Evolutionary conservation across 306 rosid genomes (phyloP).

Genomic region (Quercus dentata): DNA sequence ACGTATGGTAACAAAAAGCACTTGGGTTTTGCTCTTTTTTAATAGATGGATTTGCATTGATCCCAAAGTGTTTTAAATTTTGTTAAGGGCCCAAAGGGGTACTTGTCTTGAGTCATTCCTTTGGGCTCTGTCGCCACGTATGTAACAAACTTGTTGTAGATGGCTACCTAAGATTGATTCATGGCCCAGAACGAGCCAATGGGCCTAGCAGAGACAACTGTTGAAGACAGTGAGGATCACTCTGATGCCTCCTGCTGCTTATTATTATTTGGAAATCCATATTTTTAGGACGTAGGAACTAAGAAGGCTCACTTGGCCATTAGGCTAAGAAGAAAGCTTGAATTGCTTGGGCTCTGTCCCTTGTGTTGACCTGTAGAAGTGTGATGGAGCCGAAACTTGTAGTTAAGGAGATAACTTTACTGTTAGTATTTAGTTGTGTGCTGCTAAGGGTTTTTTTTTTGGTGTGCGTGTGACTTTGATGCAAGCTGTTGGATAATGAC

Average conservation of each 20-base stretch:
- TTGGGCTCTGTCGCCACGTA: background rate
- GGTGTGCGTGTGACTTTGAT: no score
- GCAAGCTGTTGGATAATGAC: no score
- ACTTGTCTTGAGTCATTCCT: background rate
- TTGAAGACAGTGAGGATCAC: background rate
- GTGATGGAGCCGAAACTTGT: no score
- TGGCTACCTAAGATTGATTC: background rate
- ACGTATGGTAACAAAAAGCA: background rate
- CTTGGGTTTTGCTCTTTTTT: background rate
- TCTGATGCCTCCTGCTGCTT: background rate
- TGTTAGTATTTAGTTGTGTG: no score
- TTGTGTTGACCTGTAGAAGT: no score
- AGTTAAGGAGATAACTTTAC: accelerated
- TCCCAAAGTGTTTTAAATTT: background rate
- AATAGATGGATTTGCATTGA: background rate
- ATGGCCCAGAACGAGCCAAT: background rate
- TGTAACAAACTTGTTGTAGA: background rate
- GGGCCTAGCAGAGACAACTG: background rate
- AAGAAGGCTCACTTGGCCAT: no score
- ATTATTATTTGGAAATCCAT: background rate
- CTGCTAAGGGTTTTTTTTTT: no score
- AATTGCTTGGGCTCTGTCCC: no score
- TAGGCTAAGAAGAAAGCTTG: no score
- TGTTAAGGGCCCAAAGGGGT: background rate
- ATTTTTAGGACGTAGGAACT: no score